Evolutionary conservation across 768 basidiomycete species (phyloP).

Genomic region (Leucogyrophana mollusca): DNA sequence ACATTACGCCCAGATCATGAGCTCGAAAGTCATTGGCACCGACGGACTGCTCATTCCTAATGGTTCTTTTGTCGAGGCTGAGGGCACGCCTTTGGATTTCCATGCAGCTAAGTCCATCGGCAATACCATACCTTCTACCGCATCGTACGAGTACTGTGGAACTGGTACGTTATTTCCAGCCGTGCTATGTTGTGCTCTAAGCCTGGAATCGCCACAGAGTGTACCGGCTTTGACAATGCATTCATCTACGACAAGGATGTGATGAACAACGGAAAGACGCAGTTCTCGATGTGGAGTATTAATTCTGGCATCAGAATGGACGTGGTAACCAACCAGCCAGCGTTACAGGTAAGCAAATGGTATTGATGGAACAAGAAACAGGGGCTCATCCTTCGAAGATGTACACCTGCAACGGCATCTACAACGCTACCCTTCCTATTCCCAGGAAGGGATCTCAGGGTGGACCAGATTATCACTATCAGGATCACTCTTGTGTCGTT

Average conservation of each 20-base stretch:
- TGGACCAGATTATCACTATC: slow-evolving; percentile 33
- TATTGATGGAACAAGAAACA: neutral
- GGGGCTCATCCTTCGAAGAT: slow-evolving; percentile 20
- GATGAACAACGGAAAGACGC: slow-evolving; percentile 23
- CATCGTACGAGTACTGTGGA: slow-evolving; percentile 35
- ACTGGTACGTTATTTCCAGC: slow-evolving; percentile 26
- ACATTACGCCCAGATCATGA: slow-evolving; percentile 35
- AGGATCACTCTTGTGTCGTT: slow-evolving; percentile 40
- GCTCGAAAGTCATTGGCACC: slow-evolving; percentile 39
- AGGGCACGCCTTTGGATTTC: slow-evolving; percentile 43
- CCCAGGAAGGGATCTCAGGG: slow-evolving; percentile 44
- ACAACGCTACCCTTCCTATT: slow-evolving; percentile 33
- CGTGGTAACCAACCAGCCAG: slow-evolving; percentile 44
- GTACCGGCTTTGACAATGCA: slow-evolving; percentile 46
- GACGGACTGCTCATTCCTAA: slow-evolving; percentile 41
- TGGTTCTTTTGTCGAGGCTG: slow-evolving; percentile 35
- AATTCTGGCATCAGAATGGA: slow-evolving; percentile 48
- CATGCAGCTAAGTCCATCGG: slow-evolving; percentile 40
- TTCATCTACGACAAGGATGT: slow-evolving; percentile 39
- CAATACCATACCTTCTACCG: slow-evolving; percentile 34
- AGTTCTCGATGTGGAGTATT: slow-evolving; percentile 42
- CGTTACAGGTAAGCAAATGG: slow-evolving; percentile 33
- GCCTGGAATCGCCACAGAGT: slow-evolving; percentile 27
- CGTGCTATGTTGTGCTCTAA: neutral
- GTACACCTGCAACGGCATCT: slow-evolving; percentile 42